phyloP scores from a whole-genome alignment of 2,329 filamentous ascomycete genomes.

The Trichoderma sp. region DNA sequence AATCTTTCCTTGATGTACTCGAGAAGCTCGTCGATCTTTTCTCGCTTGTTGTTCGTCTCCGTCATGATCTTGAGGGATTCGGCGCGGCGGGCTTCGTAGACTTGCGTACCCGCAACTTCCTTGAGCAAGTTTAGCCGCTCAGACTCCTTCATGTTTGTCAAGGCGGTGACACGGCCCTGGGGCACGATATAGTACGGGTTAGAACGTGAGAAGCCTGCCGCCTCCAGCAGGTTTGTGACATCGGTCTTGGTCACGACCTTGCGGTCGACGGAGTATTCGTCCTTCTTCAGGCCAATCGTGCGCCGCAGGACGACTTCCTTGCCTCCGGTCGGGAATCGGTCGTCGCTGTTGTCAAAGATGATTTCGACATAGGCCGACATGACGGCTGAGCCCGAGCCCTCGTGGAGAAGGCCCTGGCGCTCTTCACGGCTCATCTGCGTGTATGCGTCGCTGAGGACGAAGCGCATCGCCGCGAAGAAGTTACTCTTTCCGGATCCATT shows the following conservation, averaged over 20 bases:
- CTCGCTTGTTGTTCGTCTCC: constrained; percentile 91
- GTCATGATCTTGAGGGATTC: constrained; percentile 97
- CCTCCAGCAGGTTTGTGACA: constrained; percentile 93
- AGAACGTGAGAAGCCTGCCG: constrained; percentile 92
- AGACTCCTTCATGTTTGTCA: constrained; percentile 98
- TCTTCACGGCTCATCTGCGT: constrained; percentile 95
- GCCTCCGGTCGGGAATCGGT: constrained; percentile 90
- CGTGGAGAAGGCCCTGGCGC: constrained; percentile 92
- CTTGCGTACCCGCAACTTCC: constrained; percentile 96
- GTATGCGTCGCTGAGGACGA: constrained; percentile 97
- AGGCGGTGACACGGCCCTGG: constrained; percentile 89
- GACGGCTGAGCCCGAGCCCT: constrained; percentile 95
- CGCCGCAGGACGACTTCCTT: constrained; percentile 88
- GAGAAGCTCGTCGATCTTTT: constrained; percentile 91
- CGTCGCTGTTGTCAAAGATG: constrained; percentile 97
- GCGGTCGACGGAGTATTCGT: constrained; percentile 96
- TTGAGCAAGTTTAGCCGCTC: constrained; percentile 89
- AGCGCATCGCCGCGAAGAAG: constrained; percentile 98
- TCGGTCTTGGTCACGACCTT: constrained; percentile 95
- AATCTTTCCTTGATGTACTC: constrained; percentile 90
- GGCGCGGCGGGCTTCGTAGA: constrained; percentile 88
- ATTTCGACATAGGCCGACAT: constrained; percentile 99
- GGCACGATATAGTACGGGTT: constrained; percentile 99
- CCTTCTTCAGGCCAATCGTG: constrained; percentile 96
- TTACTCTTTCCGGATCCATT: constrained; percentile 99